phyloP scores from a whole-genome alignment of 202 grass and related monocot genomes.

The Brachypodium distachyon region DNA sequence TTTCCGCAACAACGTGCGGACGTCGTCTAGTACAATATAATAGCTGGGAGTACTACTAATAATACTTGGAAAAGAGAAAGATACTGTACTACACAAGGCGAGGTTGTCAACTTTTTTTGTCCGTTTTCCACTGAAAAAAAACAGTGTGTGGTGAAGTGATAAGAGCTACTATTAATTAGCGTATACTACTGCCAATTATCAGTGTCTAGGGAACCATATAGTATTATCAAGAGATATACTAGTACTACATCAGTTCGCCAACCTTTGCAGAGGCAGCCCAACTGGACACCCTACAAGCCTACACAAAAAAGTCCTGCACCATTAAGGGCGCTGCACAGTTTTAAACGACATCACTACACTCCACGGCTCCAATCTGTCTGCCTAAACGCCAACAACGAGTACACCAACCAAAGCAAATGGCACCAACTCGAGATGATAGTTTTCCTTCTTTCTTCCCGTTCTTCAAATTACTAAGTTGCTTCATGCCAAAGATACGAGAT shows the following conservation, averaged over 20 bases:
- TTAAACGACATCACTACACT: constrained; percentile 34
- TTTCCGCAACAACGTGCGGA: no score
- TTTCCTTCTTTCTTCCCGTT: not conserved
- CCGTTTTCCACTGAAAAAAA: constrained; percentile 17
- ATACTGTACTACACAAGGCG: constrained; percentile 14
- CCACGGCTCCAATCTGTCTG: constrained; percentile 29
- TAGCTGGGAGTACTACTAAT: no score
- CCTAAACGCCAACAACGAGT: constrained; percentile 39
- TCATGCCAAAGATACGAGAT: constrained; percentile 47
- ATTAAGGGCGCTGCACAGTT: constrained; percentile 8
- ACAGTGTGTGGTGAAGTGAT: not conserved
- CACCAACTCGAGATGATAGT: constrained; percentile 16
- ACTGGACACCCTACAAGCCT: not conserved
- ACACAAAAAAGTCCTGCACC: not conserved
- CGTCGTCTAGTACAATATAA: no score
- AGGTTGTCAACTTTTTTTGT: not conserved
- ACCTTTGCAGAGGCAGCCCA: constrained; percentile 17
- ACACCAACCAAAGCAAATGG: constrained; percentile 39
- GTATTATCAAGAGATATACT: not conserved
- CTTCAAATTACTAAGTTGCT: constrained; percentile 2
- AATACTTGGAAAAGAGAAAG: no score
- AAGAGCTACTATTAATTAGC: not conserved
- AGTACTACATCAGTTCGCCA: constrained; percentile 17
- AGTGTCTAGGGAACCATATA: not conserved
- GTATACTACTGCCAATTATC: not conserved